Evolutionary conservation across 1,284 basidiomycete genomes (phyloP), one percentile per base, ranked within the genome.

Genomic region (Puccinia coronata): DNA sequence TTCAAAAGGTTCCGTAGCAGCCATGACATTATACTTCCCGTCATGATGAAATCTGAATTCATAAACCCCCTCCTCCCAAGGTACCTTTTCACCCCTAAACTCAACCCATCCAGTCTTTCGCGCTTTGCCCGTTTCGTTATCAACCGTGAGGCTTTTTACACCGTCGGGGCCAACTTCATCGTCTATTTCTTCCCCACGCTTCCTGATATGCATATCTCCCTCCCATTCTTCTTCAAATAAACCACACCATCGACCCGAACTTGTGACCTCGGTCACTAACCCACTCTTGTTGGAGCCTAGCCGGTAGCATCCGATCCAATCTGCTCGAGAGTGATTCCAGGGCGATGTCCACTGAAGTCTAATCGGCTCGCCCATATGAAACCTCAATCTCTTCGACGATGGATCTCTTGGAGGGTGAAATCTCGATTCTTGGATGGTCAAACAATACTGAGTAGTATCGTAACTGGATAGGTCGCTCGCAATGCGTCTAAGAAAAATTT

Each of bases 251-350:
- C 93, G 91, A 49, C 96, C 96, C 83, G 92, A 88, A 1, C 92
- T 93, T 4, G 92, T 91, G n/a, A 92, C 92, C 82, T 91, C 91
- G 3, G 97, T 99, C 61, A 97, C 90, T 25, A 92, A 88, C 28
- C 89, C 91, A 23, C 91, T 92, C 85, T 91, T 91, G 87, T 94
- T 95, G 0, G 94, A 93, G 39, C 93, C 94, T 82, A 94, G 84
- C 87, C 94, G 94, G 85, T 97, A 98, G 59, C 99, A 90, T 16
- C 96, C 97, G 84, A 99, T 93, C 97, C 96, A 99, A 86, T 99
- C 96, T 84, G 92, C 91, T n/a, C 93, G 90, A 20, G 95, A 96
- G 85, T 98, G 96, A 81, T 91, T 90, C 47, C 88, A 87, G 0
- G 96, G 95, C 0, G 94, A 96, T 75, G 91, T 90, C 96, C 96